Evolutionary conservation across 495 filamentous ascomycete species (phyloP).

Genomic region (Xylaria intraflava): DNA sequence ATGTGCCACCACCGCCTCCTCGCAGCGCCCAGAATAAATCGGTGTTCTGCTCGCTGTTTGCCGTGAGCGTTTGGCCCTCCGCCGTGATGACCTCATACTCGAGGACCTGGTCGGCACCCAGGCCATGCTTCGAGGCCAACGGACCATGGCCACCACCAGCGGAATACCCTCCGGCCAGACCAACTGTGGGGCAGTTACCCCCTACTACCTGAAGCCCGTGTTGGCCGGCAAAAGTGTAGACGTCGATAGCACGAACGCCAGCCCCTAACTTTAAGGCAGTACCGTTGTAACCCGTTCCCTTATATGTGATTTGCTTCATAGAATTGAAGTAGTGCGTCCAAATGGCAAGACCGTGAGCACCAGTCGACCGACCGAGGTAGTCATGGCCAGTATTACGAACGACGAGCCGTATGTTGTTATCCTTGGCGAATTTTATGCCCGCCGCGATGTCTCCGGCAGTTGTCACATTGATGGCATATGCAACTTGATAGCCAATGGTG

Average conservation of each 20-base stretch:
- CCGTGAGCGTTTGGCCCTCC: constrained; percentile 39
- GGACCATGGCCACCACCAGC: constrained; percentile 56
- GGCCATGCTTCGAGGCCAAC: constrained; percentile 33
- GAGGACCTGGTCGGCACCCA: constrained; percentile 40
- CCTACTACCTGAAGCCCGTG: constrained; percentile 46
- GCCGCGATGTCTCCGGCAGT: constrained; percentile 32
- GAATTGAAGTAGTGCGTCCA: constrained; percentile 48
- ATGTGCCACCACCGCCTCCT: constrained; percentile 49
- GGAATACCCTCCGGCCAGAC: constrained; percentile 39
- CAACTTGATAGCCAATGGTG: constrained; percentile 50
- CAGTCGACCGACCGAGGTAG: constrained; percentile 15
- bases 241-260: constrained; percentile 51
- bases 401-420: constrained; percentile 39
- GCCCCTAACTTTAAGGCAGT: constrained; percentile 52
- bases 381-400: constrained; percentile 46
- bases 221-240: constrained; percentile 38
- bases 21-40: constrained; percentile 54
- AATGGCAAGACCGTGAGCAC: constrained; percentile 42
- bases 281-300: constrained; percentile 35
- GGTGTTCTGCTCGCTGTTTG: constrained; percentile 30
- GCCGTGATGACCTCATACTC: constrained; percentile 41
- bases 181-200: constrained; percentile 45
- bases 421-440: constrained; percentile 41
- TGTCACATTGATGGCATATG: constrained; percentile 48
- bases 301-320: constrained; percentile 37